Percentiles rank a stretch among this genome's conserved stretches.
phyloP scores from a whole-genome alignment of 225 moss, liverwort and hornwort species.

The Asterella californica region DNA sequence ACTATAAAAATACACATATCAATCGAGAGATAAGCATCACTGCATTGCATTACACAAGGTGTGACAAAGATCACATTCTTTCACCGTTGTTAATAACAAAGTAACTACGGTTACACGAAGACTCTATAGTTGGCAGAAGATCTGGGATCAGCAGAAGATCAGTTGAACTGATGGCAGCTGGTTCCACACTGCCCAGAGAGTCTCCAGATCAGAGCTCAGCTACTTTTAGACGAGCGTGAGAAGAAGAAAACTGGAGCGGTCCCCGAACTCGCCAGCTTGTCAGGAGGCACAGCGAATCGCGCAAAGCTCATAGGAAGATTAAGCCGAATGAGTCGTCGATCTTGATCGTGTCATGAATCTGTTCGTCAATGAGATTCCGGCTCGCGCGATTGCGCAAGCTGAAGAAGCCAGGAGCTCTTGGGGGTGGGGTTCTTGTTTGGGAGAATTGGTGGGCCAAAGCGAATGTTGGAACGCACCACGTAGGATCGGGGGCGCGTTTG shows the following conservation, averaged over 20 bases:
- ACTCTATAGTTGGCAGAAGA: not conserved
- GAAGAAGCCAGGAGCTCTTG: not conserved
- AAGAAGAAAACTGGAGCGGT: not conserved
- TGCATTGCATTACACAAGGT: no score
- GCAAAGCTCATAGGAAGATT: not conserved
- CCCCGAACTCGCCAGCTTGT: not conserved
- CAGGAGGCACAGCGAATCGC: not conserved
- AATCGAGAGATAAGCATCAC: no score
- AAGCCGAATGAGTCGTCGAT: not conserved
- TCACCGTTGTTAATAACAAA: no score
- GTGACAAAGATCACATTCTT: no score
- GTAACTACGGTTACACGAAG: not conserved
- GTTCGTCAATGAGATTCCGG: not conserved
- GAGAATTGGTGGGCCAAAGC: not conserved
- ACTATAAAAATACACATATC: no score
- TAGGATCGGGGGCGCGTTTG: not conserved
- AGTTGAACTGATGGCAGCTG: not conserved
- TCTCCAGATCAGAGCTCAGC: not conserved
- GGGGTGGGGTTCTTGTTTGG: not conserved
- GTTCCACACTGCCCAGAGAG: no score
- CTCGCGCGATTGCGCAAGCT: no score
- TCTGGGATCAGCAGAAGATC: not conserved
- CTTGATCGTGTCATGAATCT: not conserved
- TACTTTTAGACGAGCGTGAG: not conserved
- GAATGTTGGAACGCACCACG: not conserved